Evolutionary conservation across 1,139 yeast species (phyloP).

Genomic region (Hyphopichia khmerensis): DNA sequence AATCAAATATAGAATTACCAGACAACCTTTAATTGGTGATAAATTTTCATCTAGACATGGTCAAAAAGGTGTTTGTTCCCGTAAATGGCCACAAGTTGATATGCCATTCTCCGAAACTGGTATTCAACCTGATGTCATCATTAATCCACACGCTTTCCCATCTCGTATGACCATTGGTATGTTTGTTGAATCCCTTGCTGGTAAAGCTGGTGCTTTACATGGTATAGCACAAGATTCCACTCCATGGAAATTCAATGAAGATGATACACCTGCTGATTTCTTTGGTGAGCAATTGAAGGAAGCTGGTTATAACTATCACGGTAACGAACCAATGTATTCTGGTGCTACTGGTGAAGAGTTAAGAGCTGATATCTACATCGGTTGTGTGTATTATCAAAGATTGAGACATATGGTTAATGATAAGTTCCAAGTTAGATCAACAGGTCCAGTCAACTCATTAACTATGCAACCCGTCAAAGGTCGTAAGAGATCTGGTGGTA

Average conservation of each 20-base stretch:
- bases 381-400: slow-evolving; percentile 96
- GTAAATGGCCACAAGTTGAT: slow-evolving; percentile 96
- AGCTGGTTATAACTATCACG: slow-evolving; percentile 96
- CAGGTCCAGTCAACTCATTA: slow-evolving; percentile 95
- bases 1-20: slow-evolving; percentile 85
- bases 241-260: slow-evolving; percentile 92
- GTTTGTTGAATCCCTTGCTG: slow-evolving; percentile 97
- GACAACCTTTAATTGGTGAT: slow-evolving; percentile 96
- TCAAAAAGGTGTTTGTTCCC: slow-evolving; percentile 98
- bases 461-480: slow-evolving; percentile 99
- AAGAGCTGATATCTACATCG: slow-evolving; percentile 92
- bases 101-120: slow-evolving; percentile 97
- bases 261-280: slow-evolving; percentile 94
- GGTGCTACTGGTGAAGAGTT: slow-evolving; percentile 99
- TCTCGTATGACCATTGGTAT: slow-evolving; percentile 99
- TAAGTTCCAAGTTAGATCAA: slow-evolving; percentile 97
- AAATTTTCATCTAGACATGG: slow-evolving; percentile 98
- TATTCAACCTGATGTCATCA: slow-evolving; percentile 95
- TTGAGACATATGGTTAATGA: slow-evolving; percentile 99
- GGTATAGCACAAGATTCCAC: slow-evolving; percentile 98
- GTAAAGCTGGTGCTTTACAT: slow-evolving; percentile 96
- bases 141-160: slow-evolving; percentile 99
- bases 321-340: slow-evolving; percentile 98
- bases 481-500: slow-evolving; percentile 98
- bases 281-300: slow-evolving; percentile 87